Conservation (phyloP, 2,329 filamentous ascomycete species). For the Trichoderma sp. region DNA sequence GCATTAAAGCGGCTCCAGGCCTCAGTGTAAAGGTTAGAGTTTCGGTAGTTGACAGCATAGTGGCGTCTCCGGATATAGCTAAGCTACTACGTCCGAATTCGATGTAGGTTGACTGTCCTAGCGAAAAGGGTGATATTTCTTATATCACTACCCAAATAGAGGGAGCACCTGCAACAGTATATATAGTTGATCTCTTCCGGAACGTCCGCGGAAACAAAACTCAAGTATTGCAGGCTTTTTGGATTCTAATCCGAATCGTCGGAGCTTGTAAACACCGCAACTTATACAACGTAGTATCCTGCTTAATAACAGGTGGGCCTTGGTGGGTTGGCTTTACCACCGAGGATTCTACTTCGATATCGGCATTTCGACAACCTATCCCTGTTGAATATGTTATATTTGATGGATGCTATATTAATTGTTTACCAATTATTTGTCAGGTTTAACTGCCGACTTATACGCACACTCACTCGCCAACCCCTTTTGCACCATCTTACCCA, state of each 20-base stretch:
- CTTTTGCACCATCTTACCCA: too few relatives aligned
- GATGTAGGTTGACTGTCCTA: neutral
- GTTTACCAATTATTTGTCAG: neutral
- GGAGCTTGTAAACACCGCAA: neutral
- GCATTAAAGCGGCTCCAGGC: neutral
- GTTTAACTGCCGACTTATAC: slow-evolving; percentile 34
- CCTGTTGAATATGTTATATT: neutral
- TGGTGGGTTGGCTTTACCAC: slow-evolving; percentile 31
- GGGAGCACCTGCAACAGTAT: neutral
- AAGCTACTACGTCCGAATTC: neutral
- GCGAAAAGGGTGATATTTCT: neutral
- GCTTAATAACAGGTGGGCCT: slow-evolving; percentile 40
- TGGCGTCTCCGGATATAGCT: neutral
- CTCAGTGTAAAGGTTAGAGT: neutral
- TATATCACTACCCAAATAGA: neutral
- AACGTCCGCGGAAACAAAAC: neutral
- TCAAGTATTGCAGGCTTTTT: neutral
- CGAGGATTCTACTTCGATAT: neutral
- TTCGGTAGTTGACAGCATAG: neutral
- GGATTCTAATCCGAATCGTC: neutral
- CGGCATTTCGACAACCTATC: neutral
- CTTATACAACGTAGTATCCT: neutral
- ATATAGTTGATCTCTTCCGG: neutral
- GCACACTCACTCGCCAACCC: too few relatives aligned
- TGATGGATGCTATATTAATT: neutral